Evolutionary conservation across 257 asterid species (phyloP).

Genomic region (Schizonepeta tenuifolia): DNA sequence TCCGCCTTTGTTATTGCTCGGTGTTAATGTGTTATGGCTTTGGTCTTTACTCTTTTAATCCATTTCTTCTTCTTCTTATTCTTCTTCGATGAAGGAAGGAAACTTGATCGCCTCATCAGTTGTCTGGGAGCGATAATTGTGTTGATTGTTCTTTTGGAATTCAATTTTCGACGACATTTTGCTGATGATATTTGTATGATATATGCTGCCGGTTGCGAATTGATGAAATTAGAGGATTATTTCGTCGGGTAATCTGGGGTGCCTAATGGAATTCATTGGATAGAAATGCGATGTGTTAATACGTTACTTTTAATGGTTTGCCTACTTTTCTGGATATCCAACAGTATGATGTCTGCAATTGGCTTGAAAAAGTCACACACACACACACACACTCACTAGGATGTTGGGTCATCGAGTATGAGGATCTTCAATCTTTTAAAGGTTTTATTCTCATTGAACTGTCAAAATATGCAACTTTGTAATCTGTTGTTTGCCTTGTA

Average conservation of each 20-base stretch:
- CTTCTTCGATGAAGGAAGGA: not conserved
- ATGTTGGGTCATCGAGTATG: not conserved
- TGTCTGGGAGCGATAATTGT: slow-evolving; percentile 20
- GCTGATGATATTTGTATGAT: slow-evolving; percentile 12
- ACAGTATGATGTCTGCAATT: not conserved
- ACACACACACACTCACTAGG: not conserved
- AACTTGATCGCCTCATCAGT: slow-evolving; percentile 6
- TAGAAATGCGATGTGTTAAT: slow-evolving; percentile 6
- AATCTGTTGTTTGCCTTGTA: not conserved
- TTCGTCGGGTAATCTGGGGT: slow-evolving; percentile 15
- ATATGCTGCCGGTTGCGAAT: not conserved
- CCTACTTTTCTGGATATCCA: not conserved
- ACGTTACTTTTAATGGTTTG: not conserved
- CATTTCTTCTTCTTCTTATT: not conserved
- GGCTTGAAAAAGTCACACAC: not conserved
- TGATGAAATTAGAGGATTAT: not conserved
- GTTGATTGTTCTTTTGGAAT: slow-evolving; percentile 17
- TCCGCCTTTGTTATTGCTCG: slow-evolving; percentile 18
- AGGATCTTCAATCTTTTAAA: slow-evolving; percentile 6
- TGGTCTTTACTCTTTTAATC: not conserved
- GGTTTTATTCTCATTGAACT: slow-evolving; percentile 4
- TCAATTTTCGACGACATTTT: not conserved
- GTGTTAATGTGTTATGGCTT: not conserved
- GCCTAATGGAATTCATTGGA: not conserved
- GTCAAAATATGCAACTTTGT: not conserved